Evolutionary conservation across 1,284 basidiomycete genomes (phyloP).

Genomic region (Wallemia ichthyophaga): DNA sequence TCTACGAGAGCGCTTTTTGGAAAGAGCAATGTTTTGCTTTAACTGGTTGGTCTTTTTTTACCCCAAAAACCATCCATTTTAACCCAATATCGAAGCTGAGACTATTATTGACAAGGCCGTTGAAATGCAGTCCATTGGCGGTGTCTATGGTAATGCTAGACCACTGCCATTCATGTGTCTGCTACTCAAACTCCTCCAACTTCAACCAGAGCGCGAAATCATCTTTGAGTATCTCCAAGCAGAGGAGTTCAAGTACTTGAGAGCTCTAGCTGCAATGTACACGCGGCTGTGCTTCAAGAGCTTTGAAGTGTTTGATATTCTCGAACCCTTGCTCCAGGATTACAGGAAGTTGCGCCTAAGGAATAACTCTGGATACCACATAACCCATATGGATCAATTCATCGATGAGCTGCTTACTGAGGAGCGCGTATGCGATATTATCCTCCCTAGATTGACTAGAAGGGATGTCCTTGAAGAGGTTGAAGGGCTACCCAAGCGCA

Average conservation of each 20-base stretch:
- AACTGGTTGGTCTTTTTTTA: slow-evolving; percentile 27
- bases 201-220: slow-evolving; percentile 92
- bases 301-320: slow-evolving; percentile 62
- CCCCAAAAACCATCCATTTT: neutral
- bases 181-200: slow-evolving; percentile 72
- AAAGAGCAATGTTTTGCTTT: slow-evolving; percentile 87
- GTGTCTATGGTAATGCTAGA: slow-evolving; percentile 69
- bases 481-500: slow-evolving; percentile 29
- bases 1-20: slow-evolving; percentile 88
- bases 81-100: slow-evolving; percentile 28
- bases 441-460: slow-evolving; percentile 64
- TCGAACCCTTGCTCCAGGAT: slow-evolving; percentile 83
- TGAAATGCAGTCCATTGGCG: slow-evolving; percentile 53
- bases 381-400: slow-evolving; percentile 80
- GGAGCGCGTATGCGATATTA: slow-evolving; percentile 86
- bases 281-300: slow-evolving; percentile 75
- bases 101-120: slow-evolving; percentile 76
- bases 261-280: slow-evolving; percentile 78
- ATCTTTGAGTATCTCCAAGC: slow-evolving; percentile 74
- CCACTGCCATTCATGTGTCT: slow-evolving; percentile 78
- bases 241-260: slow-evolving; percentile 94
- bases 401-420: slow-evolving; percentile 54
- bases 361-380: slow-evolving; percentile 48
- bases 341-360: slow-evolving; percentile 63
- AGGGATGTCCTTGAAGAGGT: slow-evolving; percentile 67